Percentiles rank a stretch among this genome's conserved stretches.
Evolutionary conservation across 768 basidiomycete species (phyloP).

Genomic region (Phaeotremella skinneri): DNA sequence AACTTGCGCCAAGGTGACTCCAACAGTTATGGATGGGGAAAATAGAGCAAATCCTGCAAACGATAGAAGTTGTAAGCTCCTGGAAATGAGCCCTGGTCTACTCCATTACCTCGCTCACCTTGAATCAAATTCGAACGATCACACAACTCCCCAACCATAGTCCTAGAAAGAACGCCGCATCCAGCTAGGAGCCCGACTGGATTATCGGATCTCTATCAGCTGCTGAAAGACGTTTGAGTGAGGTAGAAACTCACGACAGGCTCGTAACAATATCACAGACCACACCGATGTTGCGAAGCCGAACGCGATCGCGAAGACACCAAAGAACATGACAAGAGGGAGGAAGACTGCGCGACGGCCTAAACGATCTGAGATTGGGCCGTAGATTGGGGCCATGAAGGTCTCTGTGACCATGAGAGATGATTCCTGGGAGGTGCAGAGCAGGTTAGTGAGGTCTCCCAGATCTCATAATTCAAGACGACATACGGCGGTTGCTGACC

Average conservation of each 20-base stretch:
- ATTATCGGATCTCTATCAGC: conserved; percentile 3
- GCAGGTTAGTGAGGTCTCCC: background rate
- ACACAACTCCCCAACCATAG: conserved; percentile 39
- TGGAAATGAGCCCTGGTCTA: background rate
- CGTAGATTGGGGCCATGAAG: conserved; percentile 33
- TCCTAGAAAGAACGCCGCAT: conserved; percentile 35
- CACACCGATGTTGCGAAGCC: conserved; percentile 29
- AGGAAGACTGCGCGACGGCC: conserved; percentile 36
- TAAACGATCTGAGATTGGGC: conserved; percentile 26
- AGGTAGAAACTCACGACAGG: conserved; percentile 17
- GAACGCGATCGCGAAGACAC: conserved; percentile 25
- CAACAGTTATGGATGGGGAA: conserved; percentile 31
- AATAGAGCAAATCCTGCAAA: conserved; percentile 35
- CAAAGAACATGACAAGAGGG: conserved; percentile 25
- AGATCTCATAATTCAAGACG: background rate
- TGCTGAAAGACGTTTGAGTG: background rate
- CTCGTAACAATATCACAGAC: conserved; percentile 24
- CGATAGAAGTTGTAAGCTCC: too few relatives aligned
- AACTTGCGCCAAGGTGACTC: conserved; percentile 32
- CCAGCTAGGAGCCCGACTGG: conserved; percentile 37
- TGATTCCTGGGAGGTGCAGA: conserved; percentile 27
- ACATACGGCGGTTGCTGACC: conserved; percentile 36
- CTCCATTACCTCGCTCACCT: conserved; percentile 16
- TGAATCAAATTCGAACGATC: conserved; percentile 34
- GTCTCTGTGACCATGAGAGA: conserved; percentile 34